Evolutionary conservation across 2,329 filamentous ascomycete species (phyloP).

Genomic region (Microcyclospora pomicola): DNA sequence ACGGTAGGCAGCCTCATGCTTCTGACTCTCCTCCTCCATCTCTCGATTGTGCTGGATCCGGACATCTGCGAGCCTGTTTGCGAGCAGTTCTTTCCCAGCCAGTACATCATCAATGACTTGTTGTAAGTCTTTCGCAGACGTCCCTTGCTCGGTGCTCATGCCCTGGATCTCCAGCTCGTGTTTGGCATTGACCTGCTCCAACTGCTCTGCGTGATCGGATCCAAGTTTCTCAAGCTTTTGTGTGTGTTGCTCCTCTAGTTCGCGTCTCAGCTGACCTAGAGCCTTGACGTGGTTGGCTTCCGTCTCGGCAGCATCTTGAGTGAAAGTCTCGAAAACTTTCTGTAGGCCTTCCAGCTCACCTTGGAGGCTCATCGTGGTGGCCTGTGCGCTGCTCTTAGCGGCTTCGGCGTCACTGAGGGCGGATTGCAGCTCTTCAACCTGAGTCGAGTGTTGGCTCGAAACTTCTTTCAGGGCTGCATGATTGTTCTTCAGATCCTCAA

Average conservation of each 20-base stretch:
- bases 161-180: background rate
- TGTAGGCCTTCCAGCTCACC: constrained; percentile 8
- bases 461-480: background rate
- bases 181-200: background rate
- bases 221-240: constrained; percentile 2
- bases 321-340: constrained; percentile 10
- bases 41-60: constrained; percentile 13
- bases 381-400: constrained; percentile 4
- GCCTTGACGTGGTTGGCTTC: constrained; percentile 6
- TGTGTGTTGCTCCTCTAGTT: constrained; percentile 4
- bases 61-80: constrained; percentile 7
- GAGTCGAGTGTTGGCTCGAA: background rate
- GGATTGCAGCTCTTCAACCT: constrained; percentile 10
- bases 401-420: constrained; percentile 5
- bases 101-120: constrained; percentile 3
- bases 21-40: constrained; percentile 12
- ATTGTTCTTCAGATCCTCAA: background rate
- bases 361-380: constrained; percentile 1
- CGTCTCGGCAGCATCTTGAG: constrained; percentile 9
- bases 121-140: constrained; percentile 1
- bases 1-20: constrained; percentile 10
- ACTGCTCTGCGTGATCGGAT: background rate
- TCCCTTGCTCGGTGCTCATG: background rate
- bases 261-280: constrained; percentile 4
- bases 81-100: constrained; percentile 5